A percentile compares a stretch with the other conserved stretches of the same genome.
phyloP scores from a whole-genome alignment of 1,284 basidiomycete species.

The Rhizopogon parksii region DNA sequence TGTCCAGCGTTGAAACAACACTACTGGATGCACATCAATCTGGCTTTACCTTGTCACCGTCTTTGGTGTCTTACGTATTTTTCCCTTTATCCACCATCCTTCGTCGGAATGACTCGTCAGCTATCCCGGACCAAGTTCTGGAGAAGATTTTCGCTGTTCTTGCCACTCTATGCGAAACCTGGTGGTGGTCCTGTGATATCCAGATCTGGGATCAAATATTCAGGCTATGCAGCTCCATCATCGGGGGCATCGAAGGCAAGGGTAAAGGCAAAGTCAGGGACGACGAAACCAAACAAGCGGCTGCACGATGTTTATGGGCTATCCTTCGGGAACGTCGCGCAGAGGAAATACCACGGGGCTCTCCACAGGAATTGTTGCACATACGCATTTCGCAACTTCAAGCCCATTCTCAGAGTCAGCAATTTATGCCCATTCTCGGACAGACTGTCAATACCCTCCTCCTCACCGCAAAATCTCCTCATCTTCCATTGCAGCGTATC shows the following conservation, averaged over 20 bases:
- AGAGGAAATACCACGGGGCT: slow-evolving; percentile 31
- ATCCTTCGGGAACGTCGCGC: slow-evolving; percentile 45
- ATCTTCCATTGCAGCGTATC: slow-evolving; percentile 53
- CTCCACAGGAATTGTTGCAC: slow-evolving; percentile 19
- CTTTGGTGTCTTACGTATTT: slow-evolving; percentile 79
- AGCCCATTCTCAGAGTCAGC: slow-evolving; percentile 39
- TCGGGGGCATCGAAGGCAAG: slow-evolving; percentile 56
- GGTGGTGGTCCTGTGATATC: slow-evolving; percentile 72
- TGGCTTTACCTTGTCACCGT: slow-evolving; percentile 39
- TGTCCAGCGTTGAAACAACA: slow-evolving; percentile 45
- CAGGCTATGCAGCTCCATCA: slow-evolving; percentile 66
- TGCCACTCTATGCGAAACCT: slow-evolving; percentile 52
- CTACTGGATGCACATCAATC: slow-evolving; percentile 40
- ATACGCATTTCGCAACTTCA: slow-evolving; percentile 40
- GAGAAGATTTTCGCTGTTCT: slow-evolving; percentile 68
- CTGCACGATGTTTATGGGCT: slow-evolving; percentile 47
- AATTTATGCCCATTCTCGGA: slow-evolving; percentile 73
- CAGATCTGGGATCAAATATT: slow-evolving; percentile 79
- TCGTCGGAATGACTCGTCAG: slow-evolving; percentile 57
- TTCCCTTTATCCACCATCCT: slow-evolving; percentile 82
- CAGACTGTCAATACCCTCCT: slow-evolving; percentile 75
- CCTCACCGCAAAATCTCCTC: slow-evolving; percentile 44
- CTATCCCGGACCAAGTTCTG: slow-evolving; percentile 74
- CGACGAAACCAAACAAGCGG: slow-evolving; percentile 73
- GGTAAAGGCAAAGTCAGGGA: slow-evolving; percentile 56